These are phyloP conservation scores for Nigrospora sphaerica DNA, from an alignment of 2,329 filamentous ascomycete species.

Conservation along the genomic window DNA sequence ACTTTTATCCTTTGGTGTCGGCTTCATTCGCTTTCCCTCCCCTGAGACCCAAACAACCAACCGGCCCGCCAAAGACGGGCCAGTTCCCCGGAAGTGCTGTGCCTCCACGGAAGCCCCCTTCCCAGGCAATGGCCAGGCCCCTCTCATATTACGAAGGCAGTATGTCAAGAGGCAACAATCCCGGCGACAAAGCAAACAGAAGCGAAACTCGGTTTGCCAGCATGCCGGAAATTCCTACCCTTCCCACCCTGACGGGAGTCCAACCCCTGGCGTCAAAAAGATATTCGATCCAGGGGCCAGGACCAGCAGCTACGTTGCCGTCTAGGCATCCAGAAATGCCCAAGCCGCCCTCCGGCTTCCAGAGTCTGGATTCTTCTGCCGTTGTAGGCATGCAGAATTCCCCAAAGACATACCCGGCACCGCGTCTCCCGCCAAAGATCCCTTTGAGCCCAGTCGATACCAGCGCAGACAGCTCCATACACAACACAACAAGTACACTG, in stretches of 20 bases:
- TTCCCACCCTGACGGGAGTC: not conserved
- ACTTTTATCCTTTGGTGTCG: slow-evolving; percentile 17
- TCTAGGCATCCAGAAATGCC: slow-evolving; percentile 7
- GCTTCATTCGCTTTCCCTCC: slow-evolving; percentile 21
- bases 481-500: slow-evolving; percentile 4
- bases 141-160: not conserved
- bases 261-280: slow-evolving; percentile 5
- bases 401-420: too few species aligned
- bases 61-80: not conserved
- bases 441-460: not conserved
- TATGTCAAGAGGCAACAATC: too few species aligned
- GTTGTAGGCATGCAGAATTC: not conserved
- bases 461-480: not conserved
- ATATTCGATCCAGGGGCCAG: slow-evolving; percentile 8
- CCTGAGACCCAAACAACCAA: slow-evolving; percentile 5
- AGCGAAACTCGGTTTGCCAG: too few species aligned
- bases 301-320: slow-evolving; percentile 2
- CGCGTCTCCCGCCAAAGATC: not conserved
- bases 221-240: too few species aligned
- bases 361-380: not conserved
- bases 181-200: too few species aligned
- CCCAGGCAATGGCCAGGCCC: not conserved
- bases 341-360: slow-evolving; percentile 10
- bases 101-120: not conserved
- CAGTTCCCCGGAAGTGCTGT: not conserved